Conservation (phyloP, 2,329 filamentous ascomycete species). For the Teratosphaeria nubilosa region DNA sequence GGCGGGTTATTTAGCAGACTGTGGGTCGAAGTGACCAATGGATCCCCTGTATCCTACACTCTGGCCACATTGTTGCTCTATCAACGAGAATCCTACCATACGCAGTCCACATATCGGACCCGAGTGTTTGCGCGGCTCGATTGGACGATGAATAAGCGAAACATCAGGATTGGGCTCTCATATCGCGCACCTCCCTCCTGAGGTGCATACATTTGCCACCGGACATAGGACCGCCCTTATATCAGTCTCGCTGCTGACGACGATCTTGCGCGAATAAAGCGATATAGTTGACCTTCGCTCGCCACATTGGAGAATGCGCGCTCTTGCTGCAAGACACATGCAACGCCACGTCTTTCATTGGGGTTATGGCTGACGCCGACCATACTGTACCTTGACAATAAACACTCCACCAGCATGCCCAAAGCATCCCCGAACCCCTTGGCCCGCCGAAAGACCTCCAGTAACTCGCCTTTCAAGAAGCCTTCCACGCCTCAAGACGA, state of each 20-base stretch:
- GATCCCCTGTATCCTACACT: no score
- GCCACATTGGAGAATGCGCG: not conserved
- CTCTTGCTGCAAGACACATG: not conserved
- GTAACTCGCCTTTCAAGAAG: constrained; percentile 31
- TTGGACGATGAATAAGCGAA: no score
- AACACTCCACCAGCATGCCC: not conserved
- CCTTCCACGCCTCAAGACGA: constrained; percentile 13
- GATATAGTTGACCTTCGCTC: not conserved
- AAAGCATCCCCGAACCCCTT: constrained; percentile 15
- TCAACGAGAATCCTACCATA: no score
- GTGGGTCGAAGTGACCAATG: no score
- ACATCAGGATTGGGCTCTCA: no score
- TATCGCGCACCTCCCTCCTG: no score
- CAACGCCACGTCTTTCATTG: not conserved
- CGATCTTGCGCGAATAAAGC: not conserved
- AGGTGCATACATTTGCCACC: no score
- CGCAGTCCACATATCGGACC: no score
- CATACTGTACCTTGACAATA: not conserved
- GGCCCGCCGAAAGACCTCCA: constrained; percentile 25
- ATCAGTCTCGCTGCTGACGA: not conserved
- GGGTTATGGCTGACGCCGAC: not conserved
- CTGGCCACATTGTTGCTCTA: no score
- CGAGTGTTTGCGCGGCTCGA: no score
- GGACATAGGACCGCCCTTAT: not conserved
- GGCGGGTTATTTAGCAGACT: no score